Conservation (phyloP, 2,329 filamentous ascomycete species). For the Drechslerella dactyloides region DNA sequence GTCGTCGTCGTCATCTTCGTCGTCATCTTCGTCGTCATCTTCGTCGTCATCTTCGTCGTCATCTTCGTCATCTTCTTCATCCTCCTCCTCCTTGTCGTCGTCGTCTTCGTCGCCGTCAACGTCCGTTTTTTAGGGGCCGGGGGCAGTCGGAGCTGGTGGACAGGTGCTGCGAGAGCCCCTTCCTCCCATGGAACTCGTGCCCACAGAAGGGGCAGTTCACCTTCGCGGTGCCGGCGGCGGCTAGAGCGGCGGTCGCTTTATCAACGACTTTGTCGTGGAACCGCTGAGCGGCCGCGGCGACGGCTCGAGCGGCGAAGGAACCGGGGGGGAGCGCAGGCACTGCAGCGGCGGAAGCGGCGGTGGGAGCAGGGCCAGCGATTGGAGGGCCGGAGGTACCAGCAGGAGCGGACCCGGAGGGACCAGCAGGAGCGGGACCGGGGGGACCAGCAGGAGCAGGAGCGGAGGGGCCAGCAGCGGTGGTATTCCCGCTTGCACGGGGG, state of each 20-base stretch:
- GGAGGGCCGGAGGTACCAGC: too few species aligned
- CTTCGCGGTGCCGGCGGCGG: background rate
- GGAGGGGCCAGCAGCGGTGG: background rate
- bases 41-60: background rate
- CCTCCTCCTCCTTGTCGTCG: background rate
- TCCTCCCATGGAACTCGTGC: background rate
- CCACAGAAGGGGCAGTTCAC: background rate
- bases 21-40: background rate
- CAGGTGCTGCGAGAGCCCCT: background rate
- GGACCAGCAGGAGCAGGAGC: background rate
- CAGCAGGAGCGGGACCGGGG: background rate
- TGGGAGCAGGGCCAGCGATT: too few species aligned
- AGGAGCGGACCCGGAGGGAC: too few species aligned
- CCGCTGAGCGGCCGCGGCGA: background rate
- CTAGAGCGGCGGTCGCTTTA: background rate
- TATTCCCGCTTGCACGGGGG: background rate
- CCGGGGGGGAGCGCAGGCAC: background rate
- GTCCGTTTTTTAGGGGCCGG: background rate
- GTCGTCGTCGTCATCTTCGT: background rate
- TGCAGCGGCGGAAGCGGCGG: background rate
- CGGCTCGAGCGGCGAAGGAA: background rate
- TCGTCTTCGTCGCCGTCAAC: conserved; percentile 6
- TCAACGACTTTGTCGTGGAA: background rate
- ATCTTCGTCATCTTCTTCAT: background rate
- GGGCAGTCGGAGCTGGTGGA: background rate